Evolutionary conservation across 2,329 filamentous ascomycete genomes (phyloP).

Genomic region (Exserohilum rostratum): DNA sequence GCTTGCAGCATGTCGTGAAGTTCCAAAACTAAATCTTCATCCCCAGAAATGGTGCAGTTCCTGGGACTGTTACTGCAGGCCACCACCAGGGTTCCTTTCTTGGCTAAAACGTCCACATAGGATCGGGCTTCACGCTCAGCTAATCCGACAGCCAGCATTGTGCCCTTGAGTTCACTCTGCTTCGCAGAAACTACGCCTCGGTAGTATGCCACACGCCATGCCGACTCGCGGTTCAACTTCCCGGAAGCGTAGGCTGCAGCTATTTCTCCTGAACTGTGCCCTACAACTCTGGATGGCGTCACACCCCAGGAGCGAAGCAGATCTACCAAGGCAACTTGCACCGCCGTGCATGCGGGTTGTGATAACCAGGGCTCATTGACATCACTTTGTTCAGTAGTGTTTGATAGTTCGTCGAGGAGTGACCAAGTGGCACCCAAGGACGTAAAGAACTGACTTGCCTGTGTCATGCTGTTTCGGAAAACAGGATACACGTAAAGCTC

Average conservation of each 20-base stretch:
- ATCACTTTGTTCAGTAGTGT: background rate
- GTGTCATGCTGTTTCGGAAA: background rate
- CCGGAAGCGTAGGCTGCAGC: slow-evolving; percentile 48
- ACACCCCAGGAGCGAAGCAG: slow-evolving; percentile 37
- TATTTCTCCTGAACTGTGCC: slow-evolving; percentile 53
- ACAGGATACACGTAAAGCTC: slow-evolving; percentile 7
- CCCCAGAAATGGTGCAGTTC: slow-evolving; percentile 9
- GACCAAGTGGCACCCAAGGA: slow-evolving; percentile 13
- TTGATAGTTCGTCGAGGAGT: slow-evolving; percentile 18
- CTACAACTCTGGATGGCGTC: slow-evolving; percentile 44
- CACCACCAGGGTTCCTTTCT: background rate
- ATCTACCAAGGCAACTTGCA: slow-evolving; percentile 45
- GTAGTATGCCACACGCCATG: slow-evolving; percentile 29
- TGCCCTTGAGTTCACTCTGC: background rate
- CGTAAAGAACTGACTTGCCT: background rate
- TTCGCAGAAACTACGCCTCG: slow-evolving; percentile 17
- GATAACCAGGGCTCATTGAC: slow-evolving; percentile 28
- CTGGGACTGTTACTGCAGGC: slow-evolving; percentile 2
- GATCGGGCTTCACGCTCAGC: background rate
- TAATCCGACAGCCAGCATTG: slow-evolving; percentile 14
- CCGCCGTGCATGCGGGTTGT: slow-evolving; percentile 45
- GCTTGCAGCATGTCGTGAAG: slow-evolving; percentile 20
- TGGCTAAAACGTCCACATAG: background rate
- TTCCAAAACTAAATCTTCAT: slow-evolving; percentile 54
- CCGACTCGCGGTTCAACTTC: slow-evolving; percentile 17